phyloP scores from a whole-genome alignment of 1,284 basidiomycete genomes.

The Schizophyllum amplum region DNA sequence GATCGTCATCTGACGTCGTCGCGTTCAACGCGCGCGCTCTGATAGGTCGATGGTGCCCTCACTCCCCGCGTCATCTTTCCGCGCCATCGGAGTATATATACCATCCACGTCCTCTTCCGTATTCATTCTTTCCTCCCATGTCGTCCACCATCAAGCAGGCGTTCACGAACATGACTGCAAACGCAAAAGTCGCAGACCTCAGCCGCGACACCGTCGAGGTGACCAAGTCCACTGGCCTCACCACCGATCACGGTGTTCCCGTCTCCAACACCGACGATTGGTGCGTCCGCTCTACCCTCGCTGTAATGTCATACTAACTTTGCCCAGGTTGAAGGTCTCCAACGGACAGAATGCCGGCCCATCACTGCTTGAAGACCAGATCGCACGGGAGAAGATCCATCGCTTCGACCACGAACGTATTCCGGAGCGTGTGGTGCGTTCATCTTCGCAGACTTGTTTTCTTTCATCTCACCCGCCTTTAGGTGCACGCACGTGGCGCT shows the following conservation, averaged over 20 bases:
- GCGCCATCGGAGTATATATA: neutral
- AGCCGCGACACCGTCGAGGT: constrained; percentile 33
- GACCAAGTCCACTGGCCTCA: constrained; percentile 31
- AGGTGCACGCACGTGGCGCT: constrained; percentile 67
- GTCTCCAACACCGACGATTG: constrained; percentile 59
- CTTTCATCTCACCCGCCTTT: neutral
- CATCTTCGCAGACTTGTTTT: neutral
- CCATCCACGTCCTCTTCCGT: neutral
- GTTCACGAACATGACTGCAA: constrained; percentile 12
- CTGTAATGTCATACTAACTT: neutral
- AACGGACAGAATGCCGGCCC: constrained; percentile 40
- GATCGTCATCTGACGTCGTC: neutral
- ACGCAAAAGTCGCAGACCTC: constrained; percentile 39
- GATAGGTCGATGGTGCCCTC: neutral
- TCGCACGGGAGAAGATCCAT: constrained; percentile 64
- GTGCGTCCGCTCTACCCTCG: constrained; percentile 24
- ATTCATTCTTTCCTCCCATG: neutral
- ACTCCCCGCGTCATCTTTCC: neutral
- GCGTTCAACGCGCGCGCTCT: neutral
- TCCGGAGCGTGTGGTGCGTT: constrained; percentile 57
- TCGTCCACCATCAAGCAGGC: constrained; percentile 16
- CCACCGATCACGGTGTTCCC: constrained; percentile 57
- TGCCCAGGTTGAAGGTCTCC: constrained; percentile 43
- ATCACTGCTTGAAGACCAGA: constrained; percentile 58
- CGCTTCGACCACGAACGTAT: constrained; percentile 83